Base-by-base conservation (phyloP, 2,329 filamentous ascomycete species). In the Aspergillus intermedius region DNA sequence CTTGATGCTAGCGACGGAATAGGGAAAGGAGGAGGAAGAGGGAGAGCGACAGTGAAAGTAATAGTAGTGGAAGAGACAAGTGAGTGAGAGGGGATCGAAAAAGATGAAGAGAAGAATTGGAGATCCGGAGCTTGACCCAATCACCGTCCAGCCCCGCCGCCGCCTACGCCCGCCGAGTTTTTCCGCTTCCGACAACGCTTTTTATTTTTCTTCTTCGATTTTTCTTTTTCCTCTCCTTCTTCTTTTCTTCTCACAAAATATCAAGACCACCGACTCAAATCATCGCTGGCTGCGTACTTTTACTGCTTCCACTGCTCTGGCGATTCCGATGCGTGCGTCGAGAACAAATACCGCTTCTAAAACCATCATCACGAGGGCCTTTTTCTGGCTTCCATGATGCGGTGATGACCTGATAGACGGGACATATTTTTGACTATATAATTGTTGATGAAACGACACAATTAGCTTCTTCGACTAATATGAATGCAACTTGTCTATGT, bases 241-340 rank as follows among this genome's bases (percentile, higher is more conserved):
- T 65, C 63, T 64, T 67, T 69, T 69, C 66, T 22, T 65, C 65
- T 65, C 64, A 60, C 60, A 62, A 71, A 70, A 69, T 68, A 69
- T 63, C 73, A 77, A 80, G 82, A 86, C 83, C 82, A 81, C 78
- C 77, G 77, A 82, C 78, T 86, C 82, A 86, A 86, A 86, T 84
- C 79, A 82, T 83, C 79, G 78, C 76, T 80, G 80, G 78, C 8
- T 10, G 37, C 37, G 37, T 15, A n/a, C 8, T 75, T 77, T 56
- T 63, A 54, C 54, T 51, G 59, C 65, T 61, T 65, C 73, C 60
- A 82, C 77, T 80, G 78, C 76, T 76, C 79, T 85, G 81, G 76
- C 77, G 80, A 84, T 76, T 86, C 81, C 80, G 81, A 81, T 80
- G 78, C 70, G 79, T 79, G 76, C 72, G 84, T 86, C 84, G 73